Evolutionary conservation across 257 asterid genomes (phyloP).

Genomic region (Sherardia arvensis): DNA sequence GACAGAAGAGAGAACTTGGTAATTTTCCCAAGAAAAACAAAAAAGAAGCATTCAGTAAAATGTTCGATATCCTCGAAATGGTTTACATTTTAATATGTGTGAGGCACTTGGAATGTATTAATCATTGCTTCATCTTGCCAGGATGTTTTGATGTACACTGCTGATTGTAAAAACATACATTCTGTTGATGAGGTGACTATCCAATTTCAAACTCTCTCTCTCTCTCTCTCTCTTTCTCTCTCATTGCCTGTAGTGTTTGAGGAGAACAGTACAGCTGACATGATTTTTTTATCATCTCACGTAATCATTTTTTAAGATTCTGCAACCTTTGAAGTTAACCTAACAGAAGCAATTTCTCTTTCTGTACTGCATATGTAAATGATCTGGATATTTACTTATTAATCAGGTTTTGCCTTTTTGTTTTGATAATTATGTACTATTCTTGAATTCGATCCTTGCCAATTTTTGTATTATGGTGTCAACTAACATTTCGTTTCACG

Average conservation of each 20-base stretch:
- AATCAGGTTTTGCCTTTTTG: background rate
- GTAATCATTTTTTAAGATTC: background rate
- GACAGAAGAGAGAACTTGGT: background rate
- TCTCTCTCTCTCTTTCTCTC: slow-evolving; percentile 1
- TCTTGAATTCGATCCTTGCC: background rate
- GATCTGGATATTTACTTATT: background rate
- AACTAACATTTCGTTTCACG: background rate
- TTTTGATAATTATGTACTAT: background rate
- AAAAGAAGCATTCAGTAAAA: background rate
- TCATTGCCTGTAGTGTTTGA: background rate
- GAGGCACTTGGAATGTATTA: slow-evolving; percentile 10
- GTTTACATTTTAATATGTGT: background rate
- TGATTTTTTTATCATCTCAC: background rate
- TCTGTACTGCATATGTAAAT: background rate
- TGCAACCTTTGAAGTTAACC: background rate
- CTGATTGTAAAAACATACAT: slow-evolving; percentile 64
- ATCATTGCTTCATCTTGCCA: slow-evolving; percentile 20
- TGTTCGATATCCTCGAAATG: background rate
- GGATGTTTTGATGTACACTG: slow-evolving; percentile 88
- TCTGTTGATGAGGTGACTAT: slow-evolving; percentile 66
- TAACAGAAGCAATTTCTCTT: background rate
- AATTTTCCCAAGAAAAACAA: background rate
- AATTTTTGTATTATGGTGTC: background rate
- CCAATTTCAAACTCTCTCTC: background rate
- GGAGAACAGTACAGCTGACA: background rate